Percentiles rank a stretch among this genome's conserved stretches.
Conservation (phyloP, 805 yeast genomes). For the Zygoascus flipseniorum region DNA sequence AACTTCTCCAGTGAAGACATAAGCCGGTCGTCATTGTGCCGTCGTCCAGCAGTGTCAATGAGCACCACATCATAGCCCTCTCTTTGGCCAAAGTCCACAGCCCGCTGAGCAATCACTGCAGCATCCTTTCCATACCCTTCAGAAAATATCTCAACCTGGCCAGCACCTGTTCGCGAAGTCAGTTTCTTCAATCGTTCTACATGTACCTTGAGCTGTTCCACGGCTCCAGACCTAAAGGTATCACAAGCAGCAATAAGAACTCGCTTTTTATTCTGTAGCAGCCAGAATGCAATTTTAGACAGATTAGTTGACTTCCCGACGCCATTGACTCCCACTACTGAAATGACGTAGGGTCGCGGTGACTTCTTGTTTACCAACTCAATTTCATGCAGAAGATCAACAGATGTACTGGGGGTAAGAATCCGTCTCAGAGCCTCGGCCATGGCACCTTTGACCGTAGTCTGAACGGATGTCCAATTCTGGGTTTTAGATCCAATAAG, state of each 20-base stretch:
- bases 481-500: conserved; percentile 66
- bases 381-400: conserved; percentile 78
- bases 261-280: conserved; percentile 76
- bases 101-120: conserved; percentile 85
- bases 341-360: conserved; percentile 77
- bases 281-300: conserved; percentile 93
- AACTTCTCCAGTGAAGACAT: conserved; percentile 95
- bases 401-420: conserved; percentile 84
- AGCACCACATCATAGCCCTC: conserved; percentile 74
- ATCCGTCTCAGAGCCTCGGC: conserved; percentile 56
- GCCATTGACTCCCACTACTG: conserved; percentile 96
- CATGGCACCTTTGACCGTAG: conserved; percentile 55
- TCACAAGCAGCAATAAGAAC: conserved; percentile 95
- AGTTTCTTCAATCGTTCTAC: conserved; percentile 72
- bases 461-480: conserved; percentile 63
- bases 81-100: conserved; percentile 68
- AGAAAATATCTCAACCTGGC: conserved; percentile 69
- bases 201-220: conserved; percentile 93
- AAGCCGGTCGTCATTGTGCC: conserved; percentile 87
- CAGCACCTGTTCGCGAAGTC: conserved; percentile 41
- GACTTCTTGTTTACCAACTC: conserved; percentile 35
- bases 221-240: conserved; percentile 97
- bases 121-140: conserved; percentile 98
- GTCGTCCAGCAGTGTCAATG: conserved; percentile 96
- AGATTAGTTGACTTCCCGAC: conserved; percentile 95